Conservation (phyloP, 2,329 filamentous ascomycete genomes). For the Ophiocordyceps robertsii region DNA sequence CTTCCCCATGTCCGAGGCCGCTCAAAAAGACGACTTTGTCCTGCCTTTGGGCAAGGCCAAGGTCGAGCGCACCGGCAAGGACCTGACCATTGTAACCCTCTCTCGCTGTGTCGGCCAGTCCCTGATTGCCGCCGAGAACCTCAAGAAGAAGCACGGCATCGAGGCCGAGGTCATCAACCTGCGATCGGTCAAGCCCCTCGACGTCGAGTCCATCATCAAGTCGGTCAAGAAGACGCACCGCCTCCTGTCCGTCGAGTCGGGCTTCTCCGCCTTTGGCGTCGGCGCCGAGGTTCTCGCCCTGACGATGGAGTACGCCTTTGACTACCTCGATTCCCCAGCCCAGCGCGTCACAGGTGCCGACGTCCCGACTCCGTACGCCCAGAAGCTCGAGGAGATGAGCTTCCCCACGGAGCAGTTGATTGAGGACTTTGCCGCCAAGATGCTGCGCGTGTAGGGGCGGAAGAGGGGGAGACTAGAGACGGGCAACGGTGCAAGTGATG, state of each 20-base stretch:
- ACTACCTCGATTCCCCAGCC: slow-evolving; percentile 90
- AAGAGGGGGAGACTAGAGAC: background rate
- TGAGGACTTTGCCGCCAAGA: slow-evolving; percentile 76
- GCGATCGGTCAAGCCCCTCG: slow-evolving; percentile 91
- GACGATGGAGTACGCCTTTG: slow-evolving; percentile 95
- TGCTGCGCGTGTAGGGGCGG: slow-evolving; percentile 56
- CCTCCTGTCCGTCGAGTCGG: slow-evolving; percentile 84
- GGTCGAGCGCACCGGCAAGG: slow-evolving; percentile 91
- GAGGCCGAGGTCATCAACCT: slow-evolving; percentile 97
- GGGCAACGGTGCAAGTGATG: background rate
- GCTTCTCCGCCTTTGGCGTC: slow-evolving; percentile 91
- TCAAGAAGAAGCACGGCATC: slow-evolving; percentile 94
- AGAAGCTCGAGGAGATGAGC: slow-evolving; percentile 83
- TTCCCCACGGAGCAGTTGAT: slow-evolving; percentile 90
- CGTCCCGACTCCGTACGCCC: slow-evolving; percentile 90
- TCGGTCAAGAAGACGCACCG: slow-evolving; percentile 98
- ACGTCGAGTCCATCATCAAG: slow-evolving; percentile 88
- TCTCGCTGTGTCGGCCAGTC: slow-evolving; percentile 93
- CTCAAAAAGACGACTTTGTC: slow-evolving; percentile 93
- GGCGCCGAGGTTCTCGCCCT: slow-evolving; percentile 85
- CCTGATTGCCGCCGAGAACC: slow-evolving; percentile 71
- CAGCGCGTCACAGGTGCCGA: slow-evolving; percentile 93
- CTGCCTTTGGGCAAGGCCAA: slow-evolving; percentile 98
- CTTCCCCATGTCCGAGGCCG: slow-evolving; percentile 96
- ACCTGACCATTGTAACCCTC: slow-evolving; percentile 87